A percentile compares a stretch with the other conserved stretches of the same genome.
Conservation (phyloP, 257 asterid species). For the Solanum phureja region DNA sequence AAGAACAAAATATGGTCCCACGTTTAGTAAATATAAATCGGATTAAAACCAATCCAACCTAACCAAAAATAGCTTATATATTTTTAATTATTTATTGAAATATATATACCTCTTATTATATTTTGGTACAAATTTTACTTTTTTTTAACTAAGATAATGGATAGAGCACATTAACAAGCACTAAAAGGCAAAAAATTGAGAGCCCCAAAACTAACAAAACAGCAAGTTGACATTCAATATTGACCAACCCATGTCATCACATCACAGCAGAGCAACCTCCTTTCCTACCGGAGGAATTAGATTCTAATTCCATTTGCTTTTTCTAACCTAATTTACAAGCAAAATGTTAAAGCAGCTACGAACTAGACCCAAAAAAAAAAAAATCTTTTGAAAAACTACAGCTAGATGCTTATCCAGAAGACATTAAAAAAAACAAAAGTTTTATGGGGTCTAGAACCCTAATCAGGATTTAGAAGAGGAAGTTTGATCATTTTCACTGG, state of each 20-base stretch:
- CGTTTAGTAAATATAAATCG: no score
- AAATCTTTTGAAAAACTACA: background rate
- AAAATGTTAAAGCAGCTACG: background rate
- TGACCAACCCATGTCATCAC: background rate
- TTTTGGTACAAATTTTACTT: background rate
- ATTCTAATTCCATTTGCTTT: background rate
- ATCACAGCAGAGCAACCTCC: background rate
- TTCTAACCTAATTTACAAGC: background rate
- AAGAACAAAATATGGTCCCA: background rate
- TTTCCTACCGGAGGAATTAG: background rate
- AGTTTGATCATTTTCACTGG: no score
- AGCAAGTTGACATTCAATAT: background rate
- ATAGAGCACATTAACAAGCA: background rate
- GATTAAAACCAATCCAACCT: background rate
- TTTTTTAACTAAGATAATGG: background rate
- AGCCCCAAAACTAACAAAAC: background rate
- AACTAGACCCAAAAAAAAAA: background rate
- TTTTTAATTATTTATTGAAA: no score
- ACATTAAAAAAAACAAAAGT: background rate
- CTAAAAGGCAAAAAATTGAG: background rate
- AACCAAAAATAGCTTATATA: background rate
- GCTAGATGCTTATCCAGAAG: background rate
- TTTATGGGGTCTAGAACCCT: background rate
- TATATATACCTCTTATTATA: no score
- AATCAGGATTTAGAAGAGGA: no score